Evolutionary conservation across 1,284 basidiomycete species (phyloP).

Genomic region (Paramarasmius palmivorus): DNA sequence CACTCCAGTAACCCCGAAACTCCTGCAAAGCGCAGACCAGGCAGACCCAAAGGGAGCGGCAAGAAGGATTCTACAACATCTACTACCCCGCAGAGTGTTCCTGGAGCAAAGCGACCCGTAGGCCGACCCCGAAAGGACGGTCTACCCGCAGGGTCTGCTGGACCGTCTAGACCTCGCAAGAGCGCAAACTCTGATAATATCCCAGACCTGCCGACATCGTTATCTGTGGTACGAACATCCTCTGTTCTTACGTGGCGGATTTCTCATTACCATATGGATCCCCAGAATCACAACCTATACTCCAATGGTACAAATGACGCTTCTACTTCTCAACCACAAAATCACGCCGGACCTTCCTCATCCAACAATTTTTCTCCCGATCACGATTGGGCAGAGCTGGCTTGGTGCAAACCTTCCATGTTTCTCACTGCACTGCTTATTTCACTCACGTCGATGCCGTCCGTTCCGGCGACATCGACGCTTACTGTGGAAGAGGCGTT

Average conservation of each 20-base stretch:
- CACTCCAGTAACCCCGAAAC: conserved; percentile 1
- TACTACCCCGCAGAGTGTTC: conserved; percentile 25
- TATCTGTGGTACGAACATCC: neutral
- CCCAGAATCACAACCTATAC: neutral
- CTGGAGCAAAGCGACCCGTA: conserved; percentile 38
- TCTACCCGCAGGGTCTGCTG: conserved; percentile 43
- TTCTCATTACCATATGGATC: neutral
- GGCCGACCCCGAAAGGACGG: conserved; percentile 48
- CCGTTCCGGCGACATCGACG: conserved; percentile 54
- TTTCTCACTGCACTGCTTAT: conserved; percentile 58
- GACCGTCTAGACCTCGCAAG: conserved; percentile 12
- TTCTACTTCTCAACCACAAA: too few relatives aligned
- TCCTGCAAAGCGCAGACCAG: conserved; percentile 47
- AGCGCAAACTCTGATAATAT: neutral
- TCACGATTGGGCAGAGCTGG: conserved; percentile 63
- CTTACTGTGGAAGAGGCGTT: conserved; percentile 71
- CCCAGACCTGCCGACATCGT: neutral
- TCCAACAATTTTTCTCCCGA: conserved; percentile 41
- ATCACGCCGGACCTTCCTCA: neutral
- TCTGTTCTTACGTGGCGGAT: neutral
- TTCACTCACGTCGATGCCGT: conserved; percentile 51
- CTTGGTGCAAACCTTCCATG: conserved; percentile 49
- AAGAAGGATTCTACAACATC: conserved; percentile 36
- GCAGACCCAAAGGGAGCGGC: conserved; percentile 46
- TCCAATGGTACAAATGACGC: neutral